These are phyloP conservation scores for Quercus tomentella DNA, from an alignment of 331 rosid species.

Conservation along the genomic window DNA sequence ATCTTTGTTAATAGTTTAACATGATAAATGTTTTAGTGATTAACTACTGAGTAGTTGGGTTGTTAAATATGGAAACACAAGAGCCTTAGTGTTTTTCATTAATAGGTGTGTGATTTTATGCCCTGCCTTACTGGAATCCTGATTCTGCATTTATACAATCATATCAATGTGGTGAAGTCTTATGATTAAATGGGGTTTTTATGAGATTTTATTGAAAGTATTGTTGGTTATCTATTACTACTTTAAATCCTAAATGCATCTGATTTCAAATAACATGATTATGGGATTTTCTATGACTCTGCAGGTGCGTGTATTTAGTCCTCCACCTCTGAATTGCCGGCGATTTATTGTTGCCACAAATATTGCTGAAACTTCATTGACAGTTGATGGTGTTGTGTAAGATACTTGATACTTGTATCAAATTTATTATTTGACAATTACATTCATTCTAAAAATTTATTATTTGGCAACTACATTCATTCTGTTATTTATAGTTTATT, in stretches of 20 bases:
- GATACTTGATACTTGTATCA: conserved; percentile 27
- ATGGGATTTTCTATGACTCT: conserved; percentile 18
- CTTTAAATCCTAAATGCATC: neutral
- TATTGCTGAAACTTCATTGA: conserved; percentile 98
- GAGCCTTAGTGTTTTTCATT: neutral
- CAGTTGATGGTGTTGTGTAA: conserved; percentile 99
- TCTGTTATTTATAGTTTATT: neutral
- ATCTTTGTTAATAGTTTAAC: neutral
- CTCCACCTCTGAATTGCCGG: conserved; percentile 89
- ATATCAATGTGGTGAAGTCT: neutral
- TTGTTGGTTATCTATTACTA: neutral
- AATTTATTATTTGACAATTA: conserved; percentile 15
- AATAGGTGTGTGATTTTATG: neutral
- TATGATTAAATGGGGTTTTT: neutral
- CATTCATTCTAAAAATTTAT: neutral
- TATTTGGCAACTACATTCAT: neutral
- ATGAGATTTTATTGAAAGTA: neutral
- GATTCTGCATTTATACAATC: neutral
- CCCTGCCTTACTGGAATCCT: neutral
- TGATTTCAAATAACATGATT: neutral
- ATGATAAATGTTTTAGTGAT: neutral
- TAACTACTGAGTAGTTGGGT: neutral
- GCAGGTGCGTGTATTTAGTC: conserved; percentile 92
- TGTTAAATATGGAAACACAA: neutral
- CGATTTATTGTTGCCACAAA: conserved; percentile 94